Evolutionary conservation across 169 alveolate species (phyloP), one percentile per base, ranked within the genome.

Genomic region (Cyclospora cayetanensis): DNA sequence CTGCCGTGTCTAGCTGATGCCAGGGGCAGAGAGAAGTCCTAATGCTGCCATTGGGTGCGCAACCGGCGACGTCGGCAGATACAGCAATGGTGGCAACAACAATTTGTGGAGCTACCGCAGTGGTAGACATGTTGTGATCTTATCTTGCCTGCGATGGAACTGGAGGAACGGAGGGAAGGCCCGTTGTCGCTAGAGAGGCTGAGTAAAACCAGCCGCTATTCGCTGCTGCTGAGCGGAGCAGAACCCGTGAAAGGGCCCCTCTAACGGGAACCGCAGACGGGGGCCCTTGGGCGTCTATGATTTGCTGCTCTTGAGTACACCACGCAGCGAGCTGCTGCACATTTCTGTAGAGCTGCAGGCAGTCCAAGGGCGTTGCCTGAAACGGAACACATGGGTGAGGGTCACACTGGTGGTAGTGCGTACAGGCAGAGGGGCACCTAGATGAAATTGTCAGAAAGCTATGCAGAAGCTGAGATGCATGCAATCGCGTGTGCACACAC

Each of bases 241-340:
- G 72, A 15, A 60, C 34, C 72, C 9, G n/a, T 4, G 72, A 22
- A 29, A 60, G 60, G n/a, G n/a, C 72, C 4, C 9, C 72, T 15
- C 34, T 29, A 60, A 22, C 15, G 72, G 34, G 72, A 29, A 29
- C 34, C 34, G 34, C 72, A 15, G 34, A 15, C 27, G 72, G 72
- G 72, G 72, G 72, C 72, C 72, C 72, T 29, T 60, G 72, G 72
- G 72, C 72, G 9, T 60, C 72, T 15, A 60, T 60, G 9, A 60
- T 9, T 9, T 60, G 72, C 72, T 12, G 72, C 72, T 60, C 72
- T 29, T 4, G 29, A n/a, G 72, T 60, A 29, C 72, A 60, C 34
- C 72, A 60, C 9, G 72, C 72, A 9, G 34, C 34, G 9, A 60
- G 72, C 72, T 60, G 72, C 72, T 60, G 72, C 72, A 22, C n/a